A percentile compares a stretch with the other conserved stretches of the same genome.
phyloP scores from a whole-genome alignment of 108 stramenopile genomes.

The Nitzschia putrida region DNA sequence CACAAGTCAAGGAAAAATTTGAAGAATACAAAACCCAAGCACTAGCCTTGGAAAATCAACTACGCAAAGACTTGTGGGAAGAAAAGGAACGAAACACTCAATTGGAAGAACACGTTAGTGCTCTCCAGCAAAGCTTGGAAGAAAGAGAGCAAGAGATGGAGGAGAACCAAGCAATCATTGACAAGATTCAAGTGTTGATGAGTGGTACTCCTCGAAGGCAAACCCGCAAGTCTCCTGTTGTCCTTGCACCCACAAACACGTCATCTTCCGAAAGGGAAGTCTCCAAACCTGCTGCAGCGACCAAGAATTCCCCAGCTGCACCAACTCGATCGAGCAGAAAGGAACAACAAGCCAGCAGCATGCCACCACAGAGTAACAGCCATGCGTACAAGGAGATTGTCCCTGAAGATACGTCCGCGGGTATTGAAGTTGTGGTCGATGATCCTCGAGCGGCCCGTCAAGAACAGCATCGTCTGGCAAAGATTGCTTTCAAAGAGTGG shows the following conservation, averaged over 20 bases:
- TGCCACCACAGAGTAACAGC: background rate
- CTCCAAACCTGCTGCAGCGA: background rate
- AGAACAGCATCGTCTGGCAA: slow-evolving; percentile 2
- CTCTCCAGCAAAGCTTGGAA: background rate
- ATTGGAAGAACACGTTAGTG: slow-evolving; percentile 16
- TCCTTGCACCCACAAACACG: background rate
- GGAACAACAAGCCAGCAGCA: background rate
- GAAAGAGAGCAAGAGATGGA: slow-evolving; percentile 8
- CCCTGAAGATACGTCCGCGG: background rate
- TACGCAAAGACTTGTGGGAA: slow-evolving; percentile 24
- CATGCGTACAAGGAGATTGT: background rate
- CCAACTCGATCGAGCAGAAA: background rate
- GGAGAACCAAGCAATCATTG: slow-evolving; percentile 1
- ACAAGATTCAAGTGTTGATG: slow-evolving; percentile 15
- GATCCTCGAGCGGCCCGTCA: background rate
- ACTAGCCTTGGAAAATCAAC: slow-evolving; percentile 13
- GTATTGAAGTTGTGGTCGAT: background rate
- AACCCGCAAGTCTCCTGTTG: background rate
- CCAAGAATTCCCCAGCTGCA: background rate
- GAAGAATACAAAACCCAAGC: slow-evolving; percentile 21
- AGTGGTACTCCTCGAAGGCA: background rate
- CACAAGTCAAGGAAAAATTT: slow-evolving; percentile 11
- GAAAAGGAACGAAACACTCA: slow-evolving; percentile 6
- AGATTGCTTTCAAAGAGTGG: slow-evolving; percentile 1
- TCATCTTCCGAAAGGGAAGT: background rate